These are phyloP conservation scores for Boehmeria nivea DNA, from an alignment of 306 rosid genomes.

Conservation along the genomic window DNA sequence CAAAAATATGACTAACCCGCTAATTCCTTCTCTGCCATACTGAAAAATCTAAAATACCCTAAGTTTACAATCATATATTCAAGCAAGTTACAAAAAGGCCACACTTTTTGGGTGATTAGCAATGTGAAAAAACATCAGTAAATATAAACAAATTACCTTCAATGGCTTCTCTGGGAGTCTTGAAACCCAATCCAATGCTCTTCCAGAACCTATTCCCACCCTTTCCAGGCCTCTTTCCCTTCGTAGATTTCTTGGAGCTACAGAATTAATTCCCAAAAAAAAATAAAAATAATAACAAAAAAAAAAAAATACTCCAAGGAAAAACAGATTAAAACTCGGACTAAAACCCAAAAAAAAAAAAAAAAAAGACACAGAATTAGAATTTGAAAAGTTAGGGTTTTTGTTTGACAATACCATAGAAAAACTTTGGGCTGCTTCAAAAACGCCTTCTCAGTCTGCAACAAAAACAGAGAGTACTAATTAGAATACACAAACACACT, in stretches of 20 bases:
- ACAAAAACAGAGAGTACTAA: no score
- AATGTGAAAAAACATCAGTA: no score
- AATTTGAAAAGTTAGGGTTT: no score
- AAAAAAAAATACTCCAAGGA: not conserved
- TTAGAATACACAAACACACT: not conserved
- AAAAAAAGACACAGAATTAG: not conserved
- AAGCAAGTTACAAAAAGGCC: no score
- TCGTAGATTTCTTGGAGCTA: conserved; percentile 66
- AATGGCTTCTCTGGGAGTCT: conserved; percentile 82
- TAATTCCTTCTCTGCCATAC: no score
- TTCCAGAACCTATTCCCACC: conserved; percentile 78
- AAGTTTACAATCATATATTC: no score
- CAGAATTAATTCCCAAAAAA: no score
- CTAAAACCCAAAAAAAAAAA: not conserved
- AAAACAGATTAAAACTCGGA: not conserved
- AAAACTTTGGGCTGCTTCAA: conserved; percentile 13
- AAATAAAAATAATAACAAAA: no score
- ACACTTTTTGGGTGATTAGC: no score
- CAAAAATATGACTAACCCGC: no score
- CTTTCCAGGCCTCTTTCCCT: conserved; percentile 82
- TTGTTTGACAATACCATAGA: not conserved
- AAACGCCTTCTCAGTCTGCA: conserved; percentile 46
- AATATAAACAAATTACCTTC: conserved; percentile 59
- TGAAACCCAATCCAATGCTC: conserved; percentile 70
- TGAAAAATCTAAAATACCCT: no score